Evolutionary conservation across 1,139 yeast species (phyloP).

Genomic region (Protomyces arabidopsidicola): DNA sequence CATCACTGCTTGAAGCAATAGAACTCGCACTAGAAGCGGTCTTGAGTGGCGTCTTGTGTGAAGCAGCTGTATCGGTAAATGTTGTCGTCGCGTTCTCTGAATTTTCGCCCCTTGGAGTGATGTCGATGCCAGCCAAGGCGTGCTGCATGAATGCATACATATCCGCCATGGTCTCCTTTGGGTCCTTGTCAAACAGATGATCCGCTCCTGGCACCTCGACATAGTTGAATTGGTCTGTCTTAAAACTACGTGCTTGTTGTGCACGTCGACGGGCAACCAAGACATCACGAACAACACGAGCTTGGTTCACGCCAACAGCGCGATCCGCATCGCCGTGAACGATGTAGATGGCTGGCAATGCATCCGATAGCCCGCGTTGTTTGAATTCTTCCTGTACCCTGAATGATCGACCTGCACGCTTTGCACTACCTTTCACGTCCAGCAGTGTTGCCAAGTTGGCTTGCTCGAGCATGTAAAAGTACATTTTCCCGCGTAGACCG

Average conservation of each 20-base stretch:
- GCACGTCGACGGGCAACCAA: neutral
- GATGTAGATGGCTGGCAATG: slow-evolving; percentile 8
- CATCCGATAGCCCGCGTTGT: neutral
- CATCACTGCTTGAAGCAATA: neutral
- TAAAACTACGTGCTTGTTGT: neutral
- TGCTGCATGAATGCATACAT: slow-evolving; percentile 1
- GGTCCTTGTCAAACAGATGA: slow-evolving; percentile 6
- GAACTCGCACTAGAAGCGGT: neutral
- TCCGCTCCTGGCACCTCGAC: slow-evolving; percentile 13
- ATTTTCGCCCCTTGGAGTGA: neutral
- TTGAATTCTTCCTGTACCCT: neutral
- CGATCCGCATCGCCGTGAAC: slow-evolving; percentile 14
- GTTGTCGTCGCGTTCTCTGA: neutral
- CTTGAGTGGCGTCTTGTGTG: neutral
- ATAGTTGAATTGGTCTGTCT: neutral
- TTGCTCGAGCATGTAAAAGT: slow-evolving; percentile 2
- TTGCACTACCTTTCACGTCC: neutral
- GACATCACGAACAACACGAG: neutral
- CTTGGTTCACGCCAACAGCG: slow-evolving; percentile 11
- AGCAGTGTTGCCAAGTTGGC: slow-evolving; percentile 10
- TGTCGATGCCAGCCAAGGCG: neutral
- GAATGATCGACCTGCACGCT: neutral
- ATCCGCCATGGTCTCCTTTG: neutral
- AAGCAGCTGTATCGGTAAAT: neutral
- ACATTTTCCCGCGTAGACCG: neutral